Percentiles rank a stretch among this genome's conserved stretches.
phyloP scores from a whole-genome alignment of 257 asterid species.

The Leptodermis oblonga region DNA sequence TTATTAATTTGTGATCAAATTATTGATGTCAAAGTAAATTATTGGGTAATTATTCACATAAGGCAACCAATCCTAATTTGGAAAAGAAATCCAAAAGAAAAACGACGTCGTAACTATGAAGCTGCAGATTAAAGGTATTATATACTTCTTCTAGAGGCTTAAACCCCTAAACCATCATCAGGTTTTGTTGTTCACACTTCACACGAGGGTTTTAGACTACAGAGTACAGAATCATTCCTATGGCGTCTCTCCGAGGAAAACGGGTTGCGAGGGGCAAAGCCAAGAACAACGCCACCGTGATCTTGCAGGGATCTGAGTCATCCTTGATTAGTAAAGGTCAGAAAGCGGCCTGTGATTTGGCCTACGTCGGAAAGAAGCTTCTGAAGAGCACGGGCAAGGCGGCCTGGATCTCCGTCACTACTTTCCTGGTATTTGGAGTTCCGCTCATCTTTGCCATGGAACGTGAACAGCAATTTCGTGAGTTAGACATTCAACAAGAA shows the following conservation, averaged over 20 bases:
- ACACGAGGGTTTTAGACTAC: not conserved
- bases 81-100: too few relatives aligned
- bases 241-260: conserved; percentile 21
- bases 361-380: conserved; percentile 52
- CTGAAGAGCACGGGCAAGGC: conserved; percentile 69
- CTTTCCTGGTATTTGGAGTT: conserved; percentile 51
- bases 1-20: too few relatives aligned
- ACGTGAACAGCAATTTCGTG: conserved; percentile 58
- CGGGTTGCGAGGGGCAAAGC: conserved; percentile 4
- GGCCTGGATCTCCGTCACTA: conserved; percentile 59
- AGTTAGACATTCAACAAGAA: conserved; percentile 54
- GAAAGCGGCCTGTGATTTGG: conserved; percentile 41
- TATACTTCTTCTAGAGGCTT: too few relatives aligned
- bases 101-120: too few relatives aligned
- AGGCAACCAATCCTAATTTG: too few relatives aligned
- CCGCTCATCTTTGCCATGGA: conserved; percentile 64
- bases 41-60: too few relatives aligned
- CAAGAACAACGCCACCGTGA: conserved; percentile 24
- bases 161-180: too few relatives aligned
- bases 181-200: not conserved
- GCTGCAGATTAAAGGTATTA: too few relatives aligned
- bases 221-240: not conserved
- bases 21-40: too few relatives aligned
- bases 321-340: conserved; percentile 39
- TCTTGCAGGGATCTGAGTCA: conserved; percentile 39